phyloP scores from a whole-genome alignment of 495 filamentous ascomycete species.

The Xylaria intraflava region DNA sequence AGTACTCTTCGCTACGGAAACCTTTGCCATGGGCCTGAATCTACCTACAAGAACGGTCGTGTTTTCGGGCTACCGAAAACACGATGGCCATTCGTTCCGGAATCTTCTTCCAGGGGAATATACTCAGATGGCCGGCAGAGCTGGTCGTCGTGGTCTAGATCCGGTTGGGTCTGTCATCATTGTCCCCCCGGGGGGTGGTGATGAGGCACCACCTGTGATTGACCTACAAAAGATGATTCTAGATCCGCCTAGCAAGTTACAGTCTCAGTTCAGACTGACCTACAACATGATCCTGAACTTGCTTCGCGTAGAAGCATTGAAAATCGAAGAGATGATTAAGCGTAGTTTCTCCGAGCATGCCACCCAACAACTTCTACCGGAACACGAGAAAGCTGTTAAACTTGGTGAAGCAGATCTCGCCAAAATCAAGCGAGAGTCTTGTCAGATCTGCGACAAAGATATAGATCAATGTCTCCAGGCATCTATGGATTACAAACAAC shows the following conservation, averaged over 20 bases:
- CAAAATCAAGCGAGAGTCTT: conserved; percentile 81
- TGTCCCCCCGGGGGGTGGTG: conserved; percentile 65
- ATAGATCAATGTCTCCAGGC: conserved; percentile 72
- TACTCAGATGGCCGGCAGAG: conserved; percentile 96
- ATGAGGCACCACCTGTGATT: conserved; percentile 81
- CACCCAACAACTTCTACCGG: conserved; percentile 89
- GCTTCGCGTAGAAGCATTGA: conserved; percentile 88
- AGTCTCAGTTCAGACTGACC: conserved; percentile 92
- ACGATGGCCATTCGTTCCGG: conserved; percentile 84
- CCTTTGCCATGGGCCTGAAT: conserved; percentile 97
- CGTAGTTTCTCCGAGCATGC: conserved; percentile 97
- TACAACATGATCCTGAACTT: conserved; percentile 99
- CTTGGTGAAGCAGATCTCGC: conserved; percentile 86
- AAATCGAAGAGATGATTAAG: conserved; percentile 99
- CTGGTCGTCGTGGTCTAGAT: conserved; percentile 87
- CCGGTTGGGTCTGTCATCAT: conserved; percentile 90
- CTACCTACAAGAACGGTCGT: conserved; percentile 93
- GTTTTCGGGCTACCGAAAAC: conserved; percentile 94
- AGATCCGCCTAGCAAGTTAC: conserved; percentile 88
- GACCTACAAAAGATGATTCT: conserved; percentile 89
- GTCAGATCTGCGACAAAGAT: conserved; percentile 73
- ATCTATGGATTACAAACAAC: conserved; percentile 64
- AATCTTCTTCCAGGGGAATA: conserved; percentile 93
- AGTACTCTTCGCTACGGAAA: conserved; percentile 94
- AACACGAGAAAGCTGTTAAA: conserved; percentile 90